Percentiles rank a stretch among this genome's conserved stretches.
phyloP scores from a whole-genome alignment of 441 rosid genomes.

The Brassica balearica region DNA sequence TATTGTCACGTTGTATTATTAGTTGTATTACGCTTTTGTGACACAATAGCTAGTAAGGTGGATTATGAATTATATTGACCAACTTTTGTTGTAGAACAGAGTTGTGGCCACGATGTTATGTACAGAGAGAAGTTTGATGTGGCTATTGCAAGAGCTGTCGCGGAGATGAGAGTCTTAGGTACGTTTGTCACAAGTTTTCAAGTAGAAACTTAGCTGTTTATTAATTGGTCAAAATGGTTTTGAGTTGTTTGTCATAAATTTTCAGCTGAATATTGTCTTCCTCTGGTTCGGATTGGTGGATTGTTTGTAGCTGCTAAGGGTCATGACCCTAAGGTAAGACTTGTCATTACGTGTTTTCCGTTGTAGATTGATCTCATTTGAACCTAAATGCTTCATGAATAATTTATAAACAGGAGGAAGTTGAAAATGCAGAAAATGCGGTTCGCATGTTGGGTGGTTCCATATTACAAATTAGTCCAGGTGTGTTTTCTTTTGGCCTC shows the following conservation, averaged over 20 bases:
- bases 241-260: slow-evolving; percentile 30
- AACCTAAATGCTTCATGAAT: slow-evolving; percentile 4
- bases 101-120: slow-evolving; percentile 60
- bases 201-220: slow-evolving; percentile 2
- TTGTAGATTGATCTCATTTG: slow-evolving; percentile 8
- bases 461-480: slow-evolving; percentile 62
- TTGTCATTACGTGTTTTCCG: slow-evolving; percentile 7
- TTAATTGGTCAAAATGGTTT: slow-evolving; percentile 30
- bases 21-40: neutral
- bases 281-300: slow-evolving; percentile 93
- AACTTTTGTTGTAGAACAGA: slow-evolving; percentile 63
- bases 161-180: slow-evolving; percentile 96
- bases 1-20: neutral
- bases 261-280: slow-evolving; percentile 95
- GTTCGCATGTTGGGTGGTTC: slow-evolving; percentile 85
- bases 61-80: slow-evolving; percentile 10
- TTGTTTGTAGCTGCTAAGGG: slow-evolving; percentile 97
- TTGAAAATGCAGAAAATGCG: slow-evolving; percentile 78
- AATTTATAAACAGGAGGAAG: slow-evolving; percentile 66
- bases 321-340: slow-evolving; percentile 76
- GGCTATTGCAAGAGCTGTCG: slow-evolving; percentile 95
- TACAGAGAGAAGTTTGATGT: slow-evolving; percentile 90
- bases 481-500: slow-evolving; percentile 42
- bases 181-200: slow-evolving; percentile 19
- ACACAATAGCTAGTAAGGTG: neutral